Base-by-base conservation (phyloP, 148 eudicot species). In the Limonium bicolor region DNA sequence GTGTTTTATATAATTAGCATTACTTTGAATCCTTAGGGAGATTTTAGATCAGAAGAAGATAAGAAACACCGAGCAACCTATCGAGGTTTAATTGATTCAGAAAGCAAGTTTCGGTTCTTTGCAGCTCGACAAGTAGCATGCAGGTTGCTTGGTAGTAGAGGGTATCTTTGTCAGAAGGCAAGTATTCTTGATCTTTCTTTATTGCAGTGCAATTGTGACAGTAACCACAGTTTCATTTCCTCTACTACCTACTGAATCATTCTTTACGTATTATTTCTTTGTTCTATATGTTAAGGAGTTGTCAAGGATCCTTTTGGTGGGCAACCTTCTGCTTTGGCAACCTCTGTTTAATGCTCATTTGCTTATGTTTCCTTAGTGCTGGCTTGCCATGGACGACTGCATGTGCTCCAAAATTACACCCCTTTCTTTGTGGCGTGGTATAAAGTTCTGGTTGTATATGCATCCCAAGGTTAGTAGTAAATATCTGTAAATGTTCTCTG, bases 141-240 rank as follows among this genome's bases (percentile, higher is more conserved):
- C 54, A 95, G 99, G 51, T 68, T 90, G 60, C 85, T 90, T 46
- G 99, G 99, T 39, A 90, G 99, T 50, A 77, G 88, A 66, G 87
- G 77, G 41, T 90, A 90, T 55, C 88, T 90, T 49, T 90, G 99
- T 61, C 99, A 90, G 55, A 90, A 78, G 82, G 99, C 78, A 62
- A 26, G 37, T 46, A 32, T 26, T 29, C 10, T 33, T n/a, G n/a
- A n/a, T n/a, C 29, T 23, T 18, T 36, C 11, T 36, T 21, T 12
- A n/a, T 49, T 7, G 2, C n/a, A n/a, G n/a, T n/a, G n/a, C n/a
- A n/a, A n/a, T n/a, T n/a, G n/a, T n/a, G n/a, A n/a, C n/a, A n/a
- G n/a, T n/a, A n/a, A n/a, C n/a, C n/a, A n/a, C n/a, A n/a, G n/a
- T n/a, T n/a, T n/a, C n/a, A n/a, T n/a, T n/a, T n/a, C n/a, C n/a